Percentiles rank a stretch among this genome's conserved stretches.
phyloP scores from a whole-genome alignment of 371 early-diverging fungal species.

The Mortierella polycephala region DNA sequence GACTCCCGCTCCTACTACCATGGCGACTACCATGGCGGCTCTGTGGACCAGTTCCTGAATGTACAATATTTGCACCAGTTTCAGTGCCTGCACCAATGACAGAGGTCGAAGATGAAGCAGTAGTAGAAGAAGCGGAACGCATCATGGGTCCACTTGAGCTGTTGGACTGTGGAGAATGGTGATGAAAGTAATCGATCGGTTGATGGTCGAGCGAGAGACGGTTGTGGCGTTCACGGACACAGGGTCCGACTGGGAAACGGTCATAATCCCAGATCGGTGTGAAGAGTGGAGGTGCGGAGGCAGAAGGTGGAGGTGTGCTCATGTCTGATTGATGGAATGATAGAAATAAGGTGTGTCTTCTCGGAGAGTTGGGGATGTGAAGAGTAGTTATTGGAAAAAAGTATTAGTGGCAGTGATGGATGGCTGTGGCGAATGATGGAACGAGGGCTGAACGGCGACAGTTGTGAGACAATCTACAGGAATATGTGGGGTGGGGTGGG shows the following conservation, averaged over 20 bases:
- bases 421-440: no score
- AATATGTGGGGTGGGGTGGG: constrained; percentile 2
- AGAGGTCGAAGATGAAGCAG: constrained; percentile 12
- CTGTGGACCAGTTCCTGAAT: not conserved
- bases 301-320: not conserved
- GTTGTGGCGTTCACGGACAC: constrained; percentile 18
- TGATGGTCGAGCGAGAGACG: constrained; percentile 21
- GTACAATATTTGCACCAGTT: not conserved
- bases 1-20: constrained; percentile 11
- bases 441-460: no score
- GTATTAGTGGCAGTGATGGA: no score
- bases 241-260: constrained; percentile 33
- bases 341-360: no score
- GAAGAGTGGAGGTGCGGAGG: constrained; percentile 5
- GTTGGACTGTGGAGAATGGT: not conserved
- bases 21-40: constrained; percentile 9
- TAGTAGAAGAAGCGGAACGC: constrained; percentile 12
- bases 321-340: no score
- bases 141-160: not conserved
- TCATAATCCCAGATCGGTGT: constrained; percentile 48
- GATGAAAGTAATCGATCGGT: constrained; percentile 5
- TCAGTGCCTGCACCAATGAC: not conserved
- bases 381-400: no score
- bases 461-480: no score
- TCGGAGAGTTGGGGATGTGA: no score